phyloP scores from a whole-genome alignment of 2,329 filamentous ascomycete species.

The Aspergillus pseudoterreus region DNA sequence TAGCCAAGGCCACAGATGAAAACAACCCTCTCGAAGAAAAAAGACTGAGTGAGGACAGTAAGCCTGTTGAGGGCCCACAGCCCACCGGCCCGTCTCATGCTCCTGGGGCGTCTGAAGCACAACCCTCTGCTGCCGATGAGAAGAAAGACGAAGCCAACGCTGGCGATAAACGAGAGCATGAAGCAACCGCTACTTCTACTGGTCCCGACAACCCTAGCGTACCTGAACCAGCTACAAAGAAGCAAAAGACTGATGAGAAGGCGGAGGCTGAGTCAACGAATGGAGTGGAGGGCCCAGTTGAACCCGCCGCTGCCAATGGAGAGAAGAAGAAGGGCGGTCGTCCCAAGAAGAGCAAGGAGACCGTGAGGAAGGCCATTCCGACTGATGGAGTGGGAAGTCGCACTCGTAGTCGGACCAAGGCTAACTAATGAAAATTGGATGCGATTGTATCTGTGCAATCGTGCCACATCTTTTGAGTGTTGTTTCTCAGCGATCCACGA shows the following conservation, averaged over 20 bases:
- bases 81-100: slow-evolving; percentile 4
- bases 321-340: slow-evolving; percentile 28
- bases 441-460: background rate
- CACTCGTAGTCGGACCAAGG: slow-evolving; percentile 38
- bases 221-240: slow-evolving; percentile 28
- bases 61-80: slow-evolving; percentile 10
- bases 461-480: background rate
- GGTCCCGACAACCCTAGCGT: slow-evolving; percentile 4
- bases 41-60: slow-evolving; percentile 7
- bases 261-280: slow-evolving; percentile 9
- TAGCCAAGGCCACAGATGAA: slow-evolving; percentile 1
- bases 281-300: slow-evolving; percentile 5
- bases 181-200: slow-evolving; percentile 6
- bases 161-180: slow-evolving; percentile 25
- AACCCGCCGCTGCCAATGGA: slow-evolving; percentile 12
- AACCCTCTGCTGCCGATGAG: slow-evolving; percentile 5
- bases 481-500: no score
- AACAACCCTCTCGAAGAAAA: slow-evolving; percentile 2
- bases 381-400: slow-evolving; percentile 35
- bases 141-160: slow-evolving; percentile 10
- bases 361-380: slow-evolving; percentile 23
- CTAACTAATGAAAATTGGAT: slow-evolving; percentile 9
- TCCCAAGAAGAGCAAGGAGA: slow-evolving; percentile 30
- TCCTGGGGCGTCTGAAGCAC: background rate
- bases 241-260: slow-evolving; percentile 28